A percentile compares a stretch with the other conserved stretches of the same genome.
phyloP scores from a whole-genome alignment of 345 rosid species.

The Citrus australasica region DNA sequence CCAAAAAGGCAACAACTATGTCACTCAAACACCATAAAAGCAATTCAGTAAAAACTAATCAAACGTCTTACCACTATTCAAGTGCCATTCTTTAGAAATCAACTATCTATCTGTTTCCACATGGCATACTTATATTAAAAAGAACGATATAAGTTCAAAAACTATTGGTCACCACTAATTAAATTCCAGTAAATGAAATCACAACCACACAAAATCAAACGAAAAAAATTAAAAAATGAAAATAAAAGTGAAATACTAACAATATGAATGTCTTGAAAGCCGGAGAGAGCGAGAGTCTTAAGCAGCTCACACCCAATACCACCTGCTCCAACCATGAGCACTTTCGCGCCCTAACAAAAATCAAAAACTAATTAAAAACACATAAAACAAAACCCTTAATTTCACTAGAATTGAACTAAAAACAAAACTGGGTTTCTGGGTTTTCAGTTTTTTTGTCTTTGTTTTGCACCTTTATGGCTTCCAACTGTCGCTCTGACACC shows the following conservation, averaged over 20 bases:
- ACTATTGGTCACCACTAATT: not conserved
- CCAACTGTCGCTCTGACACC: constrained; percentile 46
- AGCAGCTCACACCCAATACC: constrained; percentile 99
- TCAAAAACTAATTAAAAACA: constrained; percentile 1
- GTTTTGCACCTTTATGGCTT: constrained; percentile 54
- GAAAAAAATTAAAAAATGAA: not conserved
- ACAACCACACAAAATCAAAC: not conserved
- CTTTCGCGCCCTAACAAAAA: constrained; percentile 74
- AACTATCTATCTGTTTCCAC: not conserved
- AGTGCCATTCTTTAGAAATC: not conserved
- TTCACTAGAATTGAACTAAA: not conserved
- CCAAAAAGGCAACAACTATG: not conserved
- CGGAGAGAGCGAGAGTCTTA: constrained; percentile 93
- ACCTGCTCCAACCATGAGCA: constrained; percentile 99
- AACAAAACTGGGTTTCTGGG: not conserved
- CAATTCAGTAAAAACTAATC: not conserved
- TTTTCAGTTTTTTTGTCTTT: not conserved
- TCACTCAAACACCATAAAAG: not conserved
- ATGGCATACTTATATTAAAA: not conserved
- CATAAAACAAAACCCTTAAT: constrained; percentile 12
- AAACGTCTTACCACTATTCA: not conserved
- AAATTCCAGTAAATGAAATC: not conserved
- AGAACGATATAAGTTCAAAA: not conserved
- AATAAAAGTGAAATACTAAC: constrained; percentile 41
- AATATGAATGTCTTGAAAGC: constrained; percentile 88